phyloP scores from a whole-genome alignment of 805 yeast genomes.

The Sugiyamaella smithiae region DNA sequence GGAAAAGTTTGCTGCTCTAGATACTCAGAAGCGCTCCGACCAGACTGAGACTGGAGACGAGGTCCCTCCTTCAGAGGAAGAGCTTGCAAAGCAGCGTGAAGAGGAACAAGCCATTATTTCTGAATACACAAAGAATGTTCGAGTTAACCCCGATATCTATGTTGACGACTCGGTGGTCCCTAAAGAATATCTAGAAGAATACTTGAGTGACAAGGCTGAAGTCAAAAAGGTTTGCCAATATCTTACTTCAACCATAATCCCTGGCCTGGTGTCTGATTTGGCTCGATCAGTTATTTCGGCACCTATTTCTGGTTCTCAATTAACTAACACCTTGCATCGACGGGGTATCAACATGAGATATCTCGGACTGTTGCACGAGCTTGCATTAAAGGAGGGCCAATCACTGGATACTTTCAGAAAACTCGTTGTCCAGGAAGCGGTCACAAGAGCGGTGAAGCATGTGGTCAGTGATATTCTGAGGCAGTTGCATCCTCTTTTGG shows the following conservation, averaged over 20 bases:
- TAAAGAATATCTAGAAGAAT: constrained; percentile 36
- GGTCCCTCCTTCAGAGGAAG: constrained; percentile 27
- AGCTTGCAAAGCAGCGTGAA: constrained; percentile 26
- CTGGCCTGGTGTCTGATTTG: constrained; percentile 57
- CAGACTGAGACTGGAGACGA: constrained; percentile 33
- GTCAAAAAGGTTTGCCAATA: constrained; percentile 70
- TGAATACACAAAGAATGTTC: constrained; percentile 12
- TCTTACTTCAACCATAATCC: constrained; percentile 56
- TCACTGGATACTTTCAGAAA: constrained; percentile 42
- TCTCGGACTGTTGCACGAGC: constrained; percentile 54
- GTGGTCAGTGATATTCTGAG: constrained; percentile 51
- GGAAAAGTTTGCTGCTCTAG: constrained; percentile 34
- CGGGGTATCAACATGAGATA: constrained; percentile 88
- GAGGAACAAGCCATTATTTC: constrained; percentile 3
- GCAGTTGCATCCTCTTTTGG: constrained; percentile 50
- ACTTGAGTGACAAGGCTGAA: constrained; percentile 53
- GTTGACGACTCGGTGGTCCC: constrained; percentile 39
- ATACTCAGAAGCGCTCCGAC: constrained; percentile 24
- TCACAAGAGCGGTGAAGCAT: constrained; percentile 79
- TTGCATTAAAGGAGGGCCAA: constrained; percentile 34
- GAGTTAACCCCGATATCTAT: constrained; percentile 77
- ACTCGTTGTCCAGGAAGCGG: constrained; percentile 64
- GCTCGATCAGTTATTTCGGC: constrained; percentile 47
- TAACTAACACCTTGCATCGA: constrained; percentile 65
- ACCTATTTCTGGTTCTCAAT: constrained; percentile 81